Evolutionary conservation across 805 yeast genomes (phyloP), one percentile per base, ranked within the genome.

Genomic region (Saccharomycopsis malanga): DNA sequence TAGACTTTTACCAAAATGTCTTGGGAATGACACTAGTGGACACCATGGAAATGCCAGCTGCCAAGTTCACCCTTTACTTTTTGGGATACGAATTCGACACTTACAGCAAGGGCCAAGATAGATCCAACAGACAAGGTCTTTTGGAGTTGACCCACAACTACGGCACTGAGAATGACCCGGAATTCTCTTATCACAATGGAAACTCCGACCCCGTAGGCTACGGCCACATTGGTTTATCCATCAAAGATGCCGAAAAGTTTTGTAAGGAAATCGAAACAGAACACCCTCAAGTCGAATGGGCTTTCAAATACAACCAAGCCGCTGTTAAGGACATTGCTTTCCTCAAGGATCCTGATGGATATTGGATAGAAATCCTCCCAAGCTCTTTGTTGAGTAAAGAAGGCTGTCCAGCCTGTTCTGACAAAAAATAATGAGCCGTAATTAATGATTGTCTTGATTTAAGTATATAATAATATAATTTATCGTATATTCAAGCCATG

Each of bases 91-190:
- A 73, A 29, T 9, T 35, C 38, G 50, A 51, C 29, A 9, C 20
- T 2, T 41, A 32, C 39, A 38, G 39, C n/a, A 51, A 51, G 17
- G 42, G 42, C 14, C 74, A 74, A 54, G 56, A 57, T 2, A 73
- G 70, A 55, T 63, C 73, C 4, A 44, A 56, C 44, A 67, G 79
- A 51, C 87, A 86, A 61, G 81, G 91, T 18, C 66, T 93, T 10
- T 64, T 93, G 46, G 98, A 93, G 67, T 72, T 93, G 61, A 91
- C 98, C 40, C 91, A 87, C 68, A 93, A 93, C 69, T 91, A 87
- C 82, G 98, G 98, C 20, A 87, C 97, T 20, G 98, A 93, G 62
- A 59, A 67, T 18, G 96, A 91, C 53, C 72, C 74, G 15, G 71
- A 73, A 3, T 86, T 87, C 67, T 73, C 74, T 22, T 93, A 91